Percentiles rank a stretch among this genome's conserved stretches.
Conservation (phyloP, 345 rosid species). For the Linum lewisii region DNA sequence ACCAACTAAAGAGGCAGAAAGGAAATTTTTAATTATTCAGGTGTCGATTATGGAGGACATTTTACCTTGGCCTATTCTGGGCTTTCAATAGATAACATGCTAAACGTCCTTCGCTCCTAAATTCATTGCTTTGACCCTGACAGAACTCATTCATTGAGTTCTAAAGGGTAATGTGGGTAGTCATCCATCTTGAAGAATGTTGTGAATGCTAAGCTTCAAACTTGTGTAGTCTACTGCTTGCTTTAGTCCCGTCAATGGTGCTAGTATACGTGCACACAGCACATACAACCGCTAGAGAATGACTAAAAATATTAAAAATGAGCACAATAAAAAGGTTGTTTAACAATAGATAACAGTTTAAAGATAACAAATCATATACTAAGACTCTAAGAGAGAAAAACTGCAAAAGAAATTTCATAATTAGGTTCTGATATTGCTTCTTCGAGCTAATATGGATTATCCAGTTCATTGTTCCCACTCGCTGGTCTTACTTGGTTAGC, state of each 20-base stretch:
- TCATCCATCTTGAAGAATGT: not conserved
- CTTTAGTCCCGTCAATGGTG: too few relatives aligned
- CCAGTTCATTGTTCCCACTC: not conserved
- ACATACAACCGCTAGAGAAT: too few relatives aligned
- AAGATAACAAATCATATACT: not conserved
- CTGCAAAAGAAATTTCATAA: not conserved
- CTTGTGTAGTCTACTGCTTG: not conserved
- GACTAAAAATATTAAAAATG: not conserved
- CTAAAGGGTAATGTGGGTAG: too few relatives aligned
- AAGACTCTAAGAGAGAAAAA: too few relatives aligned
- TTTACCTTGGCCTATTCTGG: too few relatives aligned
- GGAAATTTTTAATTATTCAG: too few relatives aligned
- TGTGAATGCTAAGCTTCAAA: not conserved
- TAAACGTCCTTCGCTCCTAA: too few relatives aligned
- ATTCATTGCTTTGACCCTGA: too few relatives aligned
- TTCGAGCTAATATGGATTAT: not conserved
- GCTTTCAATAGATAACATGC: too few relatives aligned
- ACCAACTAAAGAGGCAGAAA: too few relatives aligned
- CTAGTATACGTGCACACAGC: not conserved
- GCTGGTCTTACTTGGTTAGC: not conserved
- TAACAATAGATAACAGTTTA: not conserved
- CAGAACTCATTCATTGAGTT: too few relatives aligned
- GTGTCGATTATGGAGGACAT: not conserved
- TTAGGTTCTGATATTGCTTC: not conserved
- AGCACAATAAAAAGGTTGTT: not conserved